Percentiles rank a stretch among this genome's conserved stretches.
These are phyloP conservation scores for Penicillium sp. DNA, from an alignment of 2,329 filamentous ascomycete species.

Conservation along the genomic window DNA sequence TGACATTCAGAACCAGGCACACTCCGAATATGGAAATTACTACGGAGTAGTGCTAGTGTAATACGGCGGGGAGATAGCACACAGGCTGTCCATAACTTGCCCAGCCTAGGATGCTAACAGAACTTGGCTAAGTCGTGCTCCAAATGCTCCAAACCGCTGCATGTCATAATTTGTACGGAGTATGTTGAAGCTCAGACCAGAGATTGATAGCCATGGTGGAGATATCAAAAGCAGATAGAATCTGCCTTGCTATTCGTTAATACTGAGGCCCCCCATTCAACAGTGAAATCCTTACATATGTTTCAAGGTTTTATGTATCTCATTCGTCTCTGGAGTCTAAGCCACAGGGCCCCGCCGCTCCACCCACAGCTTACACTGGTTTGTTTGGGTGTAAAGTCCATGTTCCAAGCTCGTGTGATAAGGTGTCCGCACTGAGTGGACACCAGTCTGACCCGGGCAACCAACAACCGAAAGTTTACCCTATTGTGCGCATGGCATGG, in stretches of 20 bases:
- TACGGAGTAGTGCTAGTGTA: neutral
- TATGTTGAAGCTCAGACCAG: neutral
- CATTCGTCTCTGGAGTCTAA: neutral
- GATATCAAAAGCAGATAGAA: neutral
- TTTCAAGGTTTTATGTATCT: neutral
- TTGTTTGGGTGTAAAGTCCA: neutral
- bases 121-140: neutral
- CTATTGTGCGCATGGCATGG: too few species aligned
- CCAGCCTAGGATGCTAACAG: neutral
- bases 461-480: too few species aligned
- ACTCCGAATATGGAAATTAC: neutral
- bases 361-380: neutral
- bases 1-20: slow-evolving; percentile 12
- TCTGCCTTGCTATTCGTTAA: neutral
- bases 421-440: too few species aligned
- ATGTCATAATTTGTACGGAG: neutral
- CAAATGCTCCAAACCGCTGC: slow-evolving; percentile 1
- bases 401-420: too few species aligned
- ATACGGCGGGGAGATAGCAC: neutral
- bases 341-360: neutral
- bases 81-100: too few species aligned
- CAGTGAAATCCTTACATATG: neutral
- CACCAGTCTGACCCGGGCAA: too few species aligned
- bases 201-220: neutral
- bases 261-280: neutral